phyloP scores from a whole-genome alignment of 345 rosid genomes.

The Orychophragmus violaceus region DNA sequence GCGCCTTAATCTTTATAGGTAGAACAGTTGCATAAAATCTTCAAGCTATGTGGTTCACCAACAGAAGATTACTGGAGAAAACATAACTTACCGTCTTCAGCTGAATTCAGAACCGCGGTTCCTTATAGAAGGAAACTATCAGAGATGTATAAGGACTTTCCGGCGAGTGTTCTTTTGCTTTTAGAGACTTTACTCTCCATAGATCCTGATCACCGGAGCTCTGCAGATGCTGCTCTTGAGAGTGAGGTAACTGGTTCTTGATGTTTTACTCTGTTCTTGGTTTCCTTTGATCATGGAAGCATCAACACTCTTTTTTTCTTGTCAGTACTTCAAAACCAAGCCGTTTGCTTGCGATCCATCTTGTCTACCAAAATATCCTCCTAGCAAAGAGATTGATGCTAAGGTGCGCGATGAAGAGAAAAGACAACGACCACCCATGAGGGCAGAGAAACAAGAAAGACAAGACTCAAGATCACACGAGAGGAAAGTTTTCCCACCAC shows the following conservation, averaged over 20 bases:
- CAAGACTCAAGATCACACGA: constrained; percentile 26
- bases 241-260: constrained; percentile 22
- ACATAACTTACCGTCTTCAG: constrained; percentile 64
- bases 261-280: neutral
- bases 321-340: constrained; percentile 75
- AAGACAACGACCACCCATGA: constrained; percentile 18
- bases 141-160: constrained; percentile 80
- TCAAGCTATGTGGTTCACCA: constrained; percentile 94
- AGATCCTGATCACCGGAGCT: constrained; percentile 56
- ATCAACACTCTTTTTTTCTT: neutral
- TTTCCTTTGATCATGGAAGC: neutral
- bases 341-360: constrained; percentile 92
- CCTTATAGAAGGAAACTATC: constrained; percentile 68
- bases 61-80: constrained; percentile 73
- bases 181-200: constrained; percentile 88
- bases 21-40: constrained; percentile 90
- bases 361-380: constrained; percentile 80
- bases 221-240: constrained; percentile 23
- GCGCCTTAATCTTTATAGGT: constrained; percentile 41
- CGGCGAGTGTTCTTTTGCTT: constrained; percentile 62
- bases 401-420: constrained; percentile 81
- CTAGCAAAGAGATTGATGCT: constrained; percentile 95
- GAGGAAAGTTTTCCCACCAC: constrained; percentile 12
- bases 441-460: constrained; percentile 26
- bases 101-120: constrained; percentile 66